phyloP scores from a whole-genome alignment of 1,284 basidiomycete genomes.

The Porodaedalea pini region DNA sequence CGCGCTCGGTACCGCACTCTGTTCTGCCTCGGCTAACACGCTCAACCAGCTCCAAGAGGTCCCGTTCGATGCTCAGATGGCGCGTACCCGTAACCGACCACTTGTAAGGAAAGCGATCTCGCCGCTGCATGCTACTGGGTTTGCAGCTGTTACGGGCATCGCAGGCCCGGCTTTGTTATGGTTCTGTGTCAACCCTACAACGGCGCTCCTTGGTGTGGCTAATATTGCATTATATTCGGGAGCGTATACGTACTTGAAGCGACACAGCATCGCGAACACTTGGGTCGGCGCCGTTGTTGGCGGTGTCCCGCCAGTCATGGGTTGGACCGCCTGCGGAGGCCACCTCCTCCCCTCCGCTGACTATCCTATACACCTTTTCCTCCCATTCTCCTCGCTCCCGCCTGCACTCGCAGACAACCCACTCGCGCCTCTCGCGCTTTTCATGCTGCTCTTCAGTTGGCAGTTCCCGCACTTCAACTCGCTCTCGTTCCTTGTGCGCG shows the following conservation, averaged over 20 bases:
- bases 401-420: constrained; percentile 63
- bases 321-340: constrained; percentile 94
- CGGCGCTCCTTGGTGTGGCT: constrained; percentile 77
- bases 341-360: constrained; percentile 63
- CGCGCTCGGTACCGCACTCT: constrained; percentile 86
- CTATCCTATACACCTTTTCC: constrained; percentile 55
- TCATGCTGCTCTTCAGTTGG: constrained; percentile 89
- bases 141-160: constrained; percentile 73
- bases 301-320: constrained; percentile 93
- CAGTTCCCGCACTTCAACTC: constrained; percentile 99
- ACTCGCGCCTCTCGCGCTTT: constrained; percentile 72
- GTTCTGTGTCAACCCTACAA: constrained; percentile 85
- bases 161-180: constrained; percentile 78
- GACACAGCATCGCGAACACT: constrained; percentile 86
- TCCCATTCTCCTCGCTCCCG: constrained; percentile 45
- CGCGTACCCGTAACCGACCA: constrained; percentile 84
- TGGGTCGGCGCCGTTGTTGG: constrained; percentile 96
- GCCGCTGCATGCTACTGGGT: constrained; percentile 80
- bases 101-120: constrained; percentile 84
- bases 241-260: constrained; percentile 91
- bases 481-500: constrained; percentile 83
- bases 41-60: constrained; percentile 95
- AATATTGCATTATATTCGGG: constrained; percentile 93
- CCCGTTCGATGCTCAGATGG: constrained; percentile 97
- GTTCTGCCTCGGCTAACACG: constrained; percentile 90